Evolutionary conservation across 495 filamentous ascomycete genomes (phyloP).

Genomic region (Tuber borchii): DNA sequence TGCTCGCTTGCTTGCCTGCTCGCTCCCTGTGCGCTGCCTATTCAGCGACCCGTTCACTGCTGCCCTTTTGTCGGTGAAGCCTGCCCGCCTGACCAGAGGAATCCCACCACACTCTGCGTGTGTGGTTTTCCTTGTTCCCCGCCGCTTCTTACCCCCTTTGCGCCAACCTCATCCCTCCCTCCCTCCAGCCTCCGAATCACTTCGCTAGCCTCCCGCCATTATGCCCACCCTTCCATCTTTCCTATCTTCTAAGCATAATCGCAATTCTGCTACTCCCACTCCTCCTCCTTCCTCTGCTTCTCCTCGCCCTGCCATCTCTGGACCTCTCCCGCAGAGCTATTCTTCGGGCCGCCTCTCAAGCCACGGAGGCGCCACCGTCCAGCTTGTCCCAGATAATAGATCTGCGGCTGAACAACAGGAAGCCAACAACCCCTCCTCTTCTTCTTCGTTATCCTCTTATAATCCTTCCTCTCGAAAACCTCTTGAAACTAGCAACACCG

Average conservation of each 20-base stretch:
- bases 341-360: conserved; percentile 10
- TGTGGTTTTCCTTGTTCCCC: conserved; percentile 8
- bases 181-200: neutral
- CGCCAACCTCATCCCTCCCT: conserved; percentile 6
- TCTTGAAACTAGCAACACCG: conserved; percentile 5
- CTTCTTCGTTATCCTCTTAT: conserved; percentile 25
- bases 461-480: conserved; percentile 20
- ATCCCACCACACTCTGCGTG: conserved; percentile 10
- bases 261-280: conserved; percentile 18
- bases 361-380: conserved; percentile 21
- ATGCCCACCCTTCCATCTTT: conserved; percentile 27
- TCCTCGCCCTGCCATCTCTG: conserved; percentile 28
- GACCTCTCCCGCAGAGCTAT: conserved; percentile 15
- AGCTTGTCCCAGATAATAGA: conserved; percentile 28
- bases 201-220: conserved; percentile 8
- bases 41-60: conserved; percentile 1
- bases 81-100: conserved; percentile 2
- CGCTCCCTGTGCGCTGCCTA: neutral
- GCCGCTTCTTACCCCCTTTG: conserved; percentile 10
- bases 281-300: conserved; percentile 14
- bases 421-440: conserved; percentile 27
- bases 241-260: conserved; percentile 18
- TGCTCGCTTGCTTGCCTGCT: neutral
- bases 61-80: neutral
- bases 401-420: conserved; percentile 29